Evolutionary conservation across 78 protist genomes (phyloP).

Genomic region (Dictyostelium firmibasis): DNA sequence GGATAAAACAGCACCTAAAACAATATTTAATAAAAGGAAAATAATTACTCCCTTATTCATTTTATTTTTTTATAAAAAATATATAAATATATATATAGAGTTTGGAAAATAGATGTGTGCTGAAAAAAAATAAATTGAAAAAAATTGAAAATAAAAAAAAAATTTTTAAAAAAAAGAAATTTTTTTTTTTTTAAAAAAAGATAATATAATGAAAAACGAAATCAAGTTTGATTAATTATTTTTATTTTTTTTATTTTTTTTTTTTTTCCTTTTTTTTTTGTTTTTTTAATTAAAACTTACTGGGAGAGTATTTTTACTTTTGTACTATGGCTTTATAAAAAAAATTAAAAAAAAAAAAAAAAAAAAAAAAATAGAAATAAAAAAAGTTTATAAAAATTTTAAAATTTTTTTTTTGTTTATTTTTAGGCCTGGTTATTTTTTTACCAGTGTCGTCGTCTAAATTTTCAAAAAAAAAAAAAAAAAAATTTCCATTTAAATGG

Average conservation of each 20-base stretch:
- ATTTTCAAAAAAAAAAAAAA: too few species aligned
- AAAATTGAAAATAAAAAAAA: not conserved
- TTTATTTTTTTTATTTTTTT: too few species aligned
- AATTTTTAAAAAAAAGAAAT: not conserved
- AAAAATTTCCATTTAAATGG: too few species aligned
- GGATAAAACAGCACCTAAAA: conserved; percentile 26
- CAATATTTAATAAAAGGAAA: conserved; percentile 26
- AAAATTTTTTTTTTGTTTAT: too few species aligned
- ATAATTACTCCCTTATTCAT: not conserved
- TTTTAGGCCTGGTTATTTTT: not conserved
- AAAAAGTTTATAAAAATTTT: too few species aligned
- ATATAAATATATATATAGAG: not conserved
- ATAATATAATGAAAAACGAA: not conserved
- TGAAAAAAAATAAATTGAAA: not conserved
- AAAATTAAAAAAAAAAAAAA: too few species aligned
- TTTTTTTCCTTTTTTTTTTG: too few species aligned
- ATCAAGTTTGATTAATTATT: too few species aligned
- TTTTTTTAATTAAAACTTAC: too few species aligned
- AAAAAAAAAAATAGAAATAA: too few species aligned
- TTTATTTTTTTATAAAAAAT: not conserved
- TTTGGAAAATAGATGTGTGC: not conserved
- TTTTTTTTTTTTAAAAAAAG: not conserved
- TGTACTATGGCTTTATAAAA: too few species aligned
- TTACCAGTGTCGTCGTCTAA: not conserved
- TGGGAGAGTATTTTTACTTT: too few species aligned